These are phyloP conservation scores for Ceratobasidium sp. DNA, from an alignment of 1,284 basidiomycete genomes.

Conservation along the genomic window DNA sequence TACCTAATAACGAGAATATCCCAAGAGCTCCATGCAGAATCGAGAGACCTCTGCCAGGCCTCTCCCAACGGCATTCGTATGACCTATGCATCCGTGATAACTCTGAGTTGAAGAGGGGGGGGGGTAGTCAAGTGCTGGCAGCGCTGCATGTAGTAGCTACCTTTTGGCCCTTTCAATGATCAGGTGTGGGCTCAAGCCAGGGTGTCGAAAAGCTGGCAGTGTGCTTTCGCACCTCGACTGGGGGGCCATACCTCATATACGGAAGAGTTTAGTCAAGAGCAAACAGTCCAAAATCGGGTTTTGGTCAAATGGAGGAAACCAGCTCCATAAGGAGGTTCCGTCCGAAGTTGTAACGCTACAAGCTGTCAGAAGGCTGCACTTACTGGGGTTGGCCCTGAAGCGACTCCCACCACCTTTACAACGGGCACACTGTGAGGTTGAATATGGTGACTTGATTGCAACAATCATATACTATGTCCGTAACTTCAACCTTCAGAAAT, in stretches of 20 bases:
- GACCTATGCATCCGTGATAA: not conserved
- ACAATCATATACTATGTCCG: conserved; percentile 1
- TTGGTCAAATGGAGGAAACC: not conserved
- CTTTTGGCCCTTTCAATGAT: too few relatives aligned
- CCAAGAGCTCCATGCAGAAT: not conserved
- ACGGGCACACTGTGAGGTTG: not conserved
- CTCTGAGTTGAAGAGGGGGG: not conserved
- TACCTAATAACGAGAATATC: conserved; percentile 10
- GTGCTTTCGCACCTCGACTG: not conserved
- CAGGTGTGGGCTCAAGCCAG: not conserved
- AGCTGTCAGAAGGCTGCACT: not conserved
- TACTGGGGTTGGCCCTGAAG: not conserved
- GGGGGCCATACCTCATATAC: not conserved
- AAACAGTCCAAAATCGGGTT: not conserved
- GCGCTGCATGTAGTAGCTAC: not conserved
- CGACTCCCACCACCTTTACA: not conserved
- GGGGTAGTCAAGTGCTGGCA: too few relatives aligned
- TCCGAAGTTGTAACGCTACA: not conserved
- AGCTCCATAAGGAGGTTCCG: not conserved
- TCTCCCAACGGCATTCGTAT: not conserved
- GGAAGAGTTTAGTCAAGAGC: not conserved
- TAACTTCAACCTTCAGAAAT: not conserved
- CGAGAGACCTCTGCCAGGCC: not conserved
- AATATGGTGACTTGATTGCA: not conserved
- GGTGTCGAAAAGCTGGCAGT: not conserved